Evolutionary conservation across 331 rosid genomes (phyloP), one percentile per base, ranked within the genome.

Genomic region (Erythrophleum ivorense): DNA sequence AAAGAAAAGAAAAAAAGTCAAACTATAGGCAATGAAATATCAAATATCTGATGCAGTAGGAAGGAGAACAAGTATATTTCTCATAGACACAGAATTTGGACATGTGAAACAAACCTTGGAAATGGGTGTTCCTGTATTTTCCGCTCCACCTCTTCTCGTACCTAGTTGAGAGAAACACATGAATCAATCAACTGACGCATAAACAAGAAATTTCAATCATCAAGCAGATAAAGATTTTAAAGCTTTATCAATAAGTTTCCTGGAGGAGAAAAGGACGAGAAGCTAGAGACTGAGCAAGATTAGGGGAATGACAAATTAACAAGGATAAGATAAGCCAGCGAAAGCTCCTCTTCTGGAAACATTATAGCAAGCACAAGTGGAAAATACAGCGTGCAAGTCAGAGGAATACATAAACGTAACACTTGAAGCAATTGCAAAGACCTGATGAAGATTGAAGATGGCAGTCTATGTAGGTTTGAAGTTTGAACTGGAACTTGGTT

Each of bases 61-160:
- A 11, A 75, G 48, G 36, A 43, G 3, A 33, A 16, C 53, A 5
- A 4, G 59, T 36, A 11, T 24, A 24, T 18, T 38, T 75, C 53
- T 31, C n/a, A 15, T 9, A 29, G 75, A 75, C 64, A 45, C 24
- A 50, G 4, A 82, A 77, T 18, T 40, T 18, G 60, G 75, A 74
- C 46, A 83, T 12, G 59, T 66, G 67, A 71, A 82, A 65, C 93
- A 64, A 65, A 88, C 98, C 97, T 87, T 84, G 88, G 70, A 78
- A 82, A 36, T 64, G 53, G 64, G 79, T 19, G n/a, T 74, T 66
- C 68, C 57, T 3, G 41, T 45, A 95, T 1, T 45, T 43, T 70
- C 2, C 53, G 60, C 31, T 90, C 96, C 62, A 89, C 84, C 86
- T 59, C 98, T 58, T 91, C 96, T 80, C 86, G 80, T 9, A 91